These are phyloP conservation scores for Komagataella pastoris DNA, from an alignment of 805 yeast genomes.

Conservation along the genomic window DNA sequence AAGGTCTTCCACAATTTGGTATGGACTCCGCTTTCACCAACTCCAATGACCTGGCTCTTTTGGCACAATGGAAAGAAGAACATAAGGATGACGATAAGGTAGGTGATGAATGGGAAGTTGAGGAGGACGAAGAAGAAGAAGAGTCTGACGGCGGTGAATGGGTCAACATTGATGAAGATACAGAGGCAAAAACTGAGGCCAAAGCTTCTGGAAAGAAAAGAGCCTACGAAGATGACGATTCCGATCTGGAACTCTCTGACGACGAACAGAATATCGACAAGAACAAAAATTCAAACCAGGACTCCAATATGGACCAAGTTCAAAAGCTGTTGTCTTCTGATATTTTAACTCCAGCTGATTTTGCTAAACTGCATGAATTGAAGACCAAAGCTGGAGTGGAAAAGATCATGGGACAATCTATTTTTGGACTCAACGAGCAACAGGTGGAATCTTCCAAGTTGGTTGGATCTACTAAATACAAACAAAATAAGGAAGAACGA, in stretches of 20 bases:
- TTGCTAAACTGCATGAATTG: constrained; percentile 87
- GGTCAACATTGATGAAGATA: constrained; percentile 46
- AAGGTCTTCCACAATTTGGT: constrained; percentile 55
- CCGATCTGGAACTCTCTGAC: constrained; percentile 40
- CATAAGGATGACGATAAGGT: constrained; percentile 42
- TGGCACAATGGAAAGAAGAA: constrained; percentile 72
- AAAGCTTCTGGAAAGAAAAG: constrained; percentile 16
- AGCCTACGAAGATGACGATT: constrained; percentile 20
- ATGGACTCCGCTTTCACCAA: constrained; percentile 54
- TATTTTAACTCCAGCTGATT: constrained; percentile 94
- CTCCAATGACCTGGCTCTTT: constrained; percentile 83
- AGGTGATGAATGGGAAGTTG: constrained; percentile 45
- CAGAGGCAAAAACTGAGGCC: constrained; percentile 19
- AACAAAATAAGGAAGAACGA: constrained; percentile 83
- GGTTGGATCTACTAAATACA: constrained; percentile 69
- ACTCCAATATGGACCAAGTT: constrained; percentile 21
- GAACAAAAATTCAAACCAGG: constrained; percentile 19
- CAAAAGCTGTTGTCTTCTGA: constrained; percentile 55
- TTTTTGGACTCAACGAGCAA: constrained; percentile 52
- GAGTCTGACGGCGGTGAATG: constrained; percentile 67
- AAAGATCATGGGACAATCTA: constrained; percentile 49
- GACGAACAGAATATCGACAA: constrained; percentile 21
- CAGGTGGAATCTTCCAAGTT: constrained; percentile 67
- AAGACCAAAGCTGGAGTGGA: constrained; percentile 77
- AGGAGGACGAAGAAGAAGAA: constrained; percentile 37